Evolutionary conservation across 352 stramenopile genomes (phyloP).

Genomic region (Poterioochromonas sp.): DNA sequence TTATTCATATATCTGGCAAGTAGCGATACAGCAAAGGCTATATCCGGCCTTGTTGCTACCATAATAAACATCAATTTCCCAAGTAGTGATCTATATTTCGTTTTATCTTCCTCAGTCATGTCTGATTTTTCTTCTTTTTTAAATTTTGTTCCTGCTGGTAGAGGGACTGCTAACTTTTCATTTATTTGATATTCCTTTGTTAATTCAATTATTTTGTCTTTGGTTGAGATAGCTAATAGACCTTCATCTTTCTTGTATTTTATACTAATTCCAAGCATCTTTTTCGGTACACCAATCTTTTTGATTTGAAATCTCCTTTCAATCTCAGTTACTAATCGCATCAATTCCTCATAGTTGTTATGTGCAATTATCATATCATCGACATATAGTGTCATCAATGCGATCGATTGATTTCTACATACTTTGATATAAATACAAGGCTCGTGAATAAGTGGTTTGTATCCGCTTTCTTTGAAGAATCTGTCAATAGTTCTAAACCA

Average conservation of each 20-base stretch:
- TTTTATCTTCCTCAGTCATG: slow-evolving; percentile 14
- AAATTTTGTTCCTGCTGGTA: slow-evolving; percentile 14
- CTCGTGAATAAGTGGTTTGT: slow-evolving; percentile 13
- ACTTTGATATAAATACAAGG: slow-evolving; percentile 17
- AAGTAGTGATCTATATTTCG: neutral
- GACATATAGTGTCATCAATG: slow-evolving; percentile 14
- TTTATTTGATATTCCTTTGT: slow-evolving; percentile 18
- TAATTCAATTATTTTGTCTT: slow-evolving; percentile 19
- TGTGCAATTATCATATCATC: slow-evolving; percentile 15
- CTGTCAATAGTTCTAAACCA: slow-evolving; percentile 6
- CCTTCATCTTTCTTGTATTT: slow-evolving; percentile 15
- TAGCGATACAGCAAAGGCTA: slow-evolving; percentile 7
- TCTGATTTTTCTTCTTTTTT: slow-evolving; percentile 18
- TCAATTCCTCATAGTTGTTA: slow-evolving; percentile 15
- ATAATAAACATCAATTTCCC: neutral
- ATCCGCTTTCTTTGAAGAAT: neutral
- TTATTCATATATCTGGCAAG: neutral
- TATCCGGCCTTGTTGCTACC: slow-evolving; percentile 2
- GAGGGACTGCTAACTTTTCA: slow-evolving; percentile 11
- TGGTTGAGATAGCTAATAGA: slow-evolving; percentile 14
- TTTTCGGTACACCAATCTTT: slow-evolving; percentile 14
- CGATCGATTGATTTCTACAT: slow-evolving; percentile 14
- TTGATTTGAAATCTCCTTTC: slow-evolving; percentile 13
- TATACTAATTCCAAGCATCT: slow-evolving; percentile 15
- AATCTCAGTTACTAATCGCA: slow-evolving; percentile 14